Conservation (phyloP, 2,329 filamentous ascomycete genomes). For the Botrytis cinerea region DNA sequence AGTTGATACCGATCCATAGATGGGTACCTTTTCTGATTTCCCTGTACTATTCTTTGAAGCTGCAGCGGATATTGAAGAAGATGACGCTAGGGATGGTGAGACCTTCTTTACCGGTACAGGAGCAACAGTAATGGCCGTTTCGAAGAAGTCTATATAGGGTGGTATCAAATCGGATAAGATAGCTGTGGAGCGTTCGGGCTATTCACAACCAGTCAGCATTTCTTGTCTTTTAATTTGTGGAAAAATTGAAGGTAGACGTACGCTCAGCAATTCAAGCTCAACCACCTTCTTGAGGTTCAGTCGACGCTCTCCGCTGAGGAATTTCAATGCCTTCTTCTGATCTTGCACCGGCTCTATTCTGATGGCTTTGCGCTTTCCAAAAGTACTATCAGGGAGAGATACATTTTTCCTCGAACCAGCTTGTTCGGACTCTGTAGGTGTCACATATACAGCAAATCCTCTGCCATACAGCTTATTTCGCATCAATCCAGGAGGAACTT, state of each 20-base stretch:
- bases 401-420: conserved; percentile 46
- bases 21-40: conserved; percentile 40
- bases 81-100: conserved; percentile 37
- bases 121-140: conserved; percentile 38
- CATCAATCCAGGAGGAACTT: conserved; percentile 54
- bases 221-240: conserved; percentile 12
- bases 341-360: conserved; percentile 41
- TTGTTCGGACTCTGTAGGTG: conserved; percentile 47
- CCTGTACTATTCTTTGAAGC: conserved; percentile 42
- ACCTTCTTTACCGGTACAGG: conserved; percentile 44
- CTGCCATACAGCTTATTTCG: conserved; percentile 55
- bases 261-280: conserved; percentile 35
- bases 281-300: conserved; percentile 18
- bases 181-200: conserved; percentile 35
- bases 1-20: conserved; percentile 55
- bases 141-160: conserved; percentile 38
- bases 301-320: not conserved
- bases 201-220: conserved; percentile 27
- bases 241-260: conserved; percentile 27
- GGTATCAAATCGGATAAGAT: conserved; percentile 36
- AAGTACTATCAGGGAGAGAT: conserved; percentile 31
- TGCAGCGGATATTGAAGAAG: conserved; percentile 37
- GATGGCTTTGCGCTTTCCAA: conserved; percentile 43
- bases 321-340: not conserved
- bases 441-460: conserved; percentile 54